Evolutionary conservation across 2,329 filamentous ascomycete species (phyloP).

Genomic region (Colletotrichum orchidophilum): DNA sequence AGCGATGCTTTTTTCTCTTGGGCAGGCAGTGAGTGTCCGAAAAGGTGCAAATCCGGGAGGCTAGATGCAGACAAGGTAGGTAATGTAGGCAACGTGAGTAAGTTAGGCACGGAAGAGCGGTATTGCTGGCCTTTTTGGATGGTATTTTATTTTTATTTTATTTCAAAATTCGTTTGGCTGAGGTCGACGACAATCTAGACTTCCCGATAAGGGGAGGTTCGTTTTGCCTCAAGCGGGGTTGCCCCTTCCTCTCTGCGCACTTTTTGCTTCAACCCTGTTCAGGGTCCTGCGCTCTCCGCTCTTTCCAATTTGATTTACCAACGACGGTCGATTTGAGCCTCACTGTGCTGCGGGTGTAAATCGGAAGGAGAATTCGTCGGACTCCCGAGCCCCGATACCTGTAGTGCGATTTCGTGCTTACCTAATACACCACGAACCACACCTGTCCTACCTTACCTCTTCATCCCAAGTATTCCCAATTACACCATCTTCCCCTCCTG

Average conservation of each 20-base stretch:
- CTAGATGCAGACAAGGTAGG: neutral
- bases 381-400: no score
- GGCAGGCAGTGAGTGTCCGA: neutral
- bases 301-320: neutral
- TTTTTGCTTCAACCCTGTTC: slow-evolving; percentile 4
- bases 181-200: slow-evolving; percentile 33
- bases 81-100: no score
- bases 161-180: neutral
- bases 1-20: neutral
- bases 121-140: slow-evolving; percentile 15
- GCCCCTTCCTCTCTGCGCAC: slow-evolving; percentile 30
- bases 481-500: neutral
- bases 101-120: slow-evolving; percentile 23
- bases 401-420: neutral
- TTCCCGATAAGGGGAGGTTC: slow-evolving; percentile 32
- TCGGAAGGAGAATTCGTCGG: neutral
- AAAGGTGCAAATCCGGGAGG: neutral
- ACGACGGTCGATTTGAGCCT: neutral
- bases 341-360: neutral
- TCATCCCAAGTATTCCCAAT: neutral
- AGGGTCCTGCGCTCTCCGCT: neutral
- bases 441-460: neutral
- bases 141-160: slow-evolving; percentile 8
- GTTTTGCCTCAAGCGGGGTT: slow-evolving; percentile 34
- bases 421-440: neutral